phyloP scores from a whole-genome alignment of 192 early-diverging fungal species.

The Coemansia sp. region DNA sequence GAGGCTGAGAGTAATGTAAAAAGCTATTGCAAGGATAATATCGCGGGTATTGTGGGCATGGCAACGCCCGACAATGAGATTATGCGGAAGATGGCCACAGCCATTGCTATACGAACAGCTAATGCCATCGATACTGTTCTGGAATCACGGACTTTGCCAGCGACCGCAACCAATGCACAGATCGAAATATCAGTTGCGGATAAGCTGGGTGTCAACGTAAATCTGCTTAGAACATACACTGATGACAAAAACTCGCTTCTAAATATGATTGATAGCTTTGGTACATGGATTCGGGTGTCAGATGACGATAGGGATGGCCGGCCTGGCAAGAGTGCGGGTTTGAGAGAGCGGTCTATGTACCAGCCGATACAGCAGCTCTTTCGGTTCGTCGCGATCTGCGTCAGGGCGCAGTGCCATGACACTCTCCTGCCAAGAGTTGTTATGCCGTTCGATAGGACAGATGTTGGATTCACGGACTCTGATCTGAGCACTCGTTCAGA shows the following conservation, averaged over 20 bases:
- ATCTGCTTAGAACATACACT: background rate
- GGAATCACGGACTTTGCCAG: background rate
- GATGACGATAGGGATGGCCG: background rate
- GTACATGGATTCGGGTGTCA: background rate
- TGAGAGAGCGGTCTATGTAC: background rate
- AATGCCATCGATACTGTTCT: background rate
- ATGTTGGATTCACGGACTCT: background rate
- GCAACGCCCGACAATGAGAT: background rate
- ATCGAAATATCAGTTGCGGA: background rate
- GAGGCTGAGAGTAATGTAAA: background rate
- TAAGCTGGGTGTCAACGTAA: background rate
- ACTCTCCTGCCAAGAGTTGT: background rate
- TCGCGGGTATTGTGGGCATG: background rate
- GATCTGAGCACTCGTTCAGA: background rate
- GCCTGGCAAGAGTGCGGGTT: background rate
- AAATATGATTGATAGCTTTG: background rate
- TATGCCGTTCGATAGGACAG: background rate
- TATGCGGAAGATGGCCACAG: background rate
- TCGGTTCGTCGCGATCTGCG: background rate
- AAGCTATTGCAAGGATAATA: background rate
- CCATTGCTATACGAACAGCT: background rate
- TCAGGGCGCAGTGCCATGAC: background rate
- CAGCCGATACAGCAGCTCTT: background rate
- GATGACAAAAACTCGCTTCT: background rate
- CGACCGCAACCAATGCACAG: background rate